These are phyloP conservation scores for Trichoderma erinaceum DNA, from an alignment of 495 filamentous ascomycete genomes.

Conservation along the genomic window DNA sequence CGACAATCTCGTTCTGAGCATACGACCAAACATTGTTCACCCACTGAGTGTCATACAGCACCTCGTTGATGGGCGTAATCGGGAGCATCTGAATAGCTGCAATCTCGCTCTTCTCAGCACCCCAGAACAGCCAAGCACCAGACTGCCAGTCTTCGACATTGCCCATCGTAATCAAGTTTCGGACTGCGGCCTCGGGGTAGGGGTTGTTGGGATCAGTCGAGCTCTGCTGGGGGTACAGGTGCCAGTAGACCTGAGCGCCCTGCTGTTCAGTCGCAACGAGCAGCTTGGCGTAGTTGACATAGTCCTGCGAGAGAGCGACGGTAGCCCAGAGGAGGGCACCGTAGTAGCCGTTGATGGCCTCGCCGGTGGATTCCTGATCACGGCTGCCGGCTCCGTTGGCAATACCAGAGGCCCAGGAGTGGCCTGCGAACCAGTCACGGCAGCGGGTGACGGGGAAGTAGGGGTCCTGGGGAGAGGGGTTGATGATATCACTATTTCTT, in stretches of 20 bases:
- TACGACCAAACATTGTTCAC: constrained; percentile 18
- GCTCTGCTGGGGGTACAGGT: constrained; percentile 17
- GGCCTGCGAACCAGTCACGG: constrained; percentile 19
- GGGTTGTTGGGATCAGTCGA: constrained; percentile 17
- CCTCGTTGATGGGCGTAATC: constrained; percentile 18
- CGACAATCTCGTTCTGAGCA: constrained; percentile 13
- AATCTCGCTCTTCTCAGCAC: constrained; percentile 17
- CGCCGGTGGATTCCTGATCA: constrained; percentile 17
- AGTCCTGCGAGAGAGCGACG: constrained; percentile 16
- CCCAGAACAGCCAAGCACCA: constrained; percentile 19
- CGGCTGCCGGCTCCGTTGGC: constrained; percentile 18
- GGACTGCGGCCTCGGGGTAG: constrained; percentile 17
- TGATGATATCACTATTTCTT: constrained; percentile 16
- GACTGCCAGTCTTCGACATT: constrained; percentile 19
- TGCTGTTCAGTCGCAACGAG: constrained; percentile 18
- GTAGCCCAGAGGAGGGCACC: constrained; percentile 18
- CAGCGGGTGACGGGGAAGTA: constrained; percentile 20
- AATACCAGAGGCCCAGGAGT: constrained; percentile 19
- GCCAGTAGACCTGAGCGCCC: constrained; percentile 18
- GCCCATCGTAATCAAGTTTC: constrained; percentile 20
- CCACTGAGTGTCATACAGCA: constrained; percentile 17
- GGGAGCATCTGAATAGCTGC: constrained; percentile 18
- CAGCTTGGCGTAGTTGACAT: constrained; percentile 18
- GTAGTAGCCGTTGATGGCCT: constrained; percentile 19
- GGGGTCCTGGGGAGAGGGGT: constrained; percentile 15